A percentile compares a stretch with the other conserved stretches of the same genome.
Evolutionary conservation across 176 grass and related monocot genomes (phyloP).

Genomic region (Eragrostis curvula): DNA sequence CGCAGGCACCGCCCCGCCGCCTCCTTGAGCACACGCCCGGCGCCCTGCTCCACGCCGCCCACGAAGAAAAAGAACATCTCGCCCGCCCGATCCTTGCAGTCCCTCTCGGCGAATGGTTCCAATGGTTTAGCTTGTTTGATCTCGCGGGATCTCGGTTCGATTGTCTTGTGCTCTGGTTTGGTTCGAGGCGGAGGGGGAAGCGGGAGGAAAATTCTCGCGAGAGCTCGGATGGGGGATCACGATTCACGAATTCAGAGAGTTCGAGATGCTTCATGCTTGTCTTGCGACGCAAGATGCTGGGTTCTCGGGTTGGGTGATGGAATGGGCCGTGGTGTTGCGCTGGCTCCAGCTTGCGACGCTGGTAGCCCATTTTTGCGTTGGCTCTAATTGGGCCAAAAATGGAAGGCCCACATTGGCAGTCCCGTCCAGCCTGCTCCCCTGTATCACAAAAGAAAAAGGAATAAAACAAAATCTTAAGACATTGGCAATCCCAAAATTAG

Average conservation of each 20-base stretch:
- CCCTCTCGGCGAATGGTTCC: neutral
- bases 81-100: neutral
- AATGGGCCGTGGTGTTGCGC: neutral
- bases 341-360: no score
- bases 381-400: neutral
- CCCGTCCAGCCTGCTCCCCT: no score
- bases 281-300: neutral
- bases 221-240: slow-evolving; percentile 17
- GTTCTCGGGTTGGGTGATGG: neutral
- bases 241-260: neutral
- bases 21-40: slow-evolving; percentile 70
- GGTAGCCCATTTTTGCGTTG: neutral
- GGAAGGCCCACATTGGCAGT: no score
- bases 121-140: neutral
- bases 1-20: slow-evolving; percentile 75
- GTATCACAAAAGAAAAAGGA: no score
- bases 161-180: neutral
- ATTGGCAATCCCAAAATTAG: no score
- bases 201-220: slow-evolving; percentile 15
- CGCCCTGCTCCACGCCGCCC: slow-evolving; percentile 71
- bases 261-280: slow-evolving; percentile 14
- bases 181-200: neutral
- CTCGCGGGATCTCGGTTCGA: neutral
- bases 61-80: slow-evolving; percentile 93
- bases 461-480: no score